These are phyloP conservation scores for Diddensiella santjacobensis DNA, from an alignment of 805 yeast species.

Conservation along the genomic window DNA sequence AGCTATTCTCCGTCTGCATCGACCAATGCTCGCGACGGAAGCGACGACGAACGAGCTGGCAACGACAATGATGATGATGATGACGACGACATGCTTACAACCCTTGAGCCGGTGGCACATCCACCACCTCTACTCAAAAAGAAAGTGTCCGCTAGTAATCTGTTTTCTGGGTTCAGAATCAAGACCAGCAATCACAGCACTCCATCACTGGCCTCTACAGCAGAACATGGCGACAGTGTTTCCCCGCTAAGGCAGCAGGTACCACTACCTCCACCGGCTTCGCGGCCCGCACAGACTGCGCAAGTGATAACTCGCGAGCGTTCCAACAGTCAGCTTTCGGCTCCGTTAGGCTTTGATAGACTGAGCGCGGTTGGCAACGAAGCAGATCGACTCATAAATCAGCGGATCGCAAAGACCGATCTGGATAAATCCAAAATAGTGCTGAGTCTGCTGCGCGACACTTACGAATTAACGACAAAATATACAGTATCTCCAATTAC, in stretches of 20 bases:
- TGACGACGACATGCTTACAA: conserved; percentile 23
- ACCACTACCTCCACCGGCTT: not conserved
- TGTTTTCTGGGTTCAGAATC: conserved; percentile 2
- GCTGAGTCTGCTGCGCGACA: conserved; percentile 39
- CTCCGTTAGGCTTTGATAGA: not conserved
- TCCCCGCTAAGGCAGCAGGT: not conserved
- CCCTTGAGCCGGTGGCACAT: conserved; percentile 16
- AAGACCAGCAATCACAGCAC: not conserved
- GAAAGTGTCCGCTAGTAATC: conserved; percentile 5
- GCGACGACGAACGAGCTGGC: conserved; percentile 7
- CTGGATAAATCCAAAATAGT: conserved; percentile 36
- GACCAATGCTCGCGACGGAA: not conserved
- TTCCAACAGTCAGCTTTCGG: not conserved
- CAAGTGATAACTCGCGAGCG: not conserved
- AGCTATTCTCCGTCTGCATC: not conserved
- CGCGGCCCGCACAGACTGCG: not conserved
- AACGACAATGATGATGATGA: conserved; percentile 13
- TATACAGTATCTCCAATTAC: not conserved
- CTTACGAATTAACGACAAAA: conserved; percentile 17
- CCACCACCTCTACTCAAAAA: conserved; percentile 7
- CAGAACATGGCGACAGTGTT: not conserved
- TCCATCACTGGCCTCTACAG: not conserved
- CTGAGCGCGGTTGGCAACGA: not conserved
- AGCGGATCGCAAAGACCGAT: conserved; percentile 8
- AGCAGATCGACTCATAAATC: conserved; percentile 4